Evolutionary conservation across 495 filamentous ascomycete species (phyloP).

Genomic region (Echria macrotheca): DNA sequence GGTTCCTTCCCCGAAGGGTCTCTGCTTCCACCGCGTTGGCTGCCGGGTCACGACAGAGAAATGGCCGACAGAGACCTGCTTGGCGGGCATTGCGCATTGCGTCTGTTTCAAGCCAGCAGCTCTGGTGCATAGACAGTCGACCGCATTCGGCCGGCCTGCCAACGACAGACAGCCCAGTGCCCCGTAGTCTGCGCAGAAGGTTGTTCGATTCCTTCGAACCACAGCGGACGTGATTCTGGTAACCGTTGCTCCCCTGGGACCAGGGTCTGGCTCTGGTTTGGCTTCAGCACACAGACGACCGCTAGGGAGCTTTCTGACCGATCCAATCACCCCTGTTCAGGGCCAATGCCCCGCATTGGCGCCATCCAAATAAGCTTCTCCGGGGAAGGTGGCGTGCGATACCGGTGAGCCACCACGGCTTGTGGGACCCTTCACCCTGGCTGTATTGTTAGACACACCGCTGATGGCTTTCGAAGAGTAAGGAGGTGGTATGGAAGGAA

Average conservation of each 20-base stretch:
- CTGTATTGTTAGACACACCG: neutral
- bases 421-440: neutral
- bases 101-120: conserved; percentile 9
- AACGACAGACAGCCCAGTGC: neutral
- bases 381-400: conserved; percentile 7
- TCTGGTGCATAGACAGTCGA: conserved; percentile 7
- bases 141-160: neutral
- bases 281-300: neutral
- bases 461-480: no score
- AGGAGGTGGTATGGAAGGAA: no score
- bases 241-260: conserved; percentile 1
- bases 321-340: neutral
- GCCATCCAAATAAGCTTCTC: conserved; percentile 9
- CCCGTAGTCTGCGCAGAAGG: neutral
- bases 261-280: neutral
- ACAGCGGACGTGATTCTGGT: neutral
- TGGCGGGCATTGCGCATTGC: neutral
- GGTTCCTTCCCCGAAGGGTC: no score
- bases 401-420: conserved; percentile 5
- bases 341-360: neutral
- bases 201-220: conserved; percentile 4
- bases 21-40: no score
- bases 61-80: neutral
- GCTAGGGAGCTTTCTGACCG: conserved; percentile 2
- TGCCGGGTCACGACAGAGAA: neutral